Conservation (phyloP, 2,329 filamentous ascomycete genomes). For the Talaromyces sp. region DNA sequence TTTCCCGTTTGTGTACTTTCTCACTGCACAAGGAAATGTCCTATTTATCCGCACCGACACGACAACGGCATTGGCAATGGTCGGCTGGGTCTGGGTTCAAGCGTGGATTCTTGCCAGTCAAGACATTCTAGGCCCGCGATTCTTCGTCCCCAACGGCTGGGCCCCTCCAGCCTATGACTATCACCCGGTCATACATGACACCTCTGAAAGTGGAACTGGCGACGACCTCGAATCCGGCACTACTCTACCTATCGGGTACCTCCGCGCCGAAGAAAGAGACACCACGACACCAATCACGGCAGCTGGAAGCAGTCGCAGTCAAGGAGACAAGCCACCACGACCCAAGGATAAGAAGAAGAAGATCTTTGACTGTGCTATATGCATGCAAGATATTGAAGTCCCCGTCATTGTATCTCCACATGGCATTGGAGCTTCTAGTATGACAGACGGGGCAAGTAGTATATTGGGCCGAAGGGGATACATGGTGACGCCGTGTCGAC, state of each 20-base stretch:
- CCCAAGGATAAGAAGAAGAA: conserved; percentile 50
- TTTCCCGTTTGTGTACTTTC: conserved; percentile 80
- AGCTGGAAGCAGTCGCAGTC: not conserved
- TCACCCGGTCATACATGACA: conserved; percentile 70
- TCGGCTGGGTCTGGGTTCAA: conserved; percentile 83
- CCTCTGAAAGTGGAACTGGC: conserved; percentile 43
- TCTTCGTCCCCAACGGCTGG: conserved; percentile 68
- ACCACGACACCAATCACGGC: conserved; percentile 32
- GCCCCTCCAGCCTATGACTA: conserved; percentile 75
- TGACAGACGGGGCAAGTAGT: conserved; percentile 48
- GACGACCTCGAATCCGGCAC: conserved; percentile 75
- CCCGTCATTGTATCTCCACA: conserved; percentile 59
- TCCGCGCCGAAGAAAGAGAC: conserved; percentile 47
- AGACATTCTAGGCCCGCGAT: conserved; percentile 80
- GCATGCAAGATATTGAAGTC: conserved; percentile 84
- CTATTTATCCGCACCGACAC: conserved; percentile 68
- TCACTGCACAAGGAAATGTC: conserved; percentile 70
- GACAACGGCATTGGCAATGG: conserved; percentile 58
- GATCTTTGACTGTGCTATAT: conserved; percentile 88
- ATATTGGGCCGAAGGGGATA: conserved; percentile 77
- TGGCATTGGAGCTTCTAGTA: conserved; percentile 46
- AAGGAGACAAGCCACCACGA: conserved; percentile 31
- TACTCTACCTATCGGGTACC: conserved; percentile 67
- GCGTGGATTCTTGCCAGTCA: conserved; percentile 73
- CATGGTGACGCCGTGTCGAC: conserved; percentile 95